These are phyloP conservation scores for Fusarium sp. DNA, from an alignment of 2,329 filamentous ascomycete species.

Conservation along the genomic window DNA sequence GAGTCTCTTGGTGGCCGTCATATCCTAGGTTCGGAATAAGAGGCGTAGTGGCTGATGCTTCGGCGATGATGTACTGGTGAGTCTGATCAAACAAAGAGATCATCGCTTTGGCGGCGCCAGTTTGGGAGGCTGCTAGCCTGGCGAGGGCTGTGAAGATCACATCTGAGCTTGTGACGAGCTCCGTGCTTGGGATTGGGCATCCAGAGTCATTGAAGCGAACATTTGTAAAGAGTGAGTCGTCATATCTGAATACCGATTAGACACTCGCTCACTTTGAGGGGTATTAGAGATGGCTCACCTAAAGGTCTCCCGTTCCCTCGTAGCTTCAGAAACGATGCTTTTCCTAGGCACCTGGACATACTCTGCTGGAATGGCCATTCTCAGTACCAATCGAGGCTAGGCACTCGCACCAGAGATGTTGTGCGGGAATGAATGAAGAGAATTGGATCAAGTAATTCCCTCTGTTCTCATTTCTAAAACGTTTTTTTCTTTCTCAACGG, in stretches of 20 bases:
- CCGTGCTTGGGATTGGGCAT: slow-evolving; percentile 36
- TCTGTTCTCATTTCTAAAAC: not conserved
- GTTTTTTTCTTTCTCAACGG: slow-evolving; percentile 1
- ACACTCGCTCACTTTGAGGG: not conserved
- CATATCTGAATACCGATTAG: slow-evolving; percentile 9
- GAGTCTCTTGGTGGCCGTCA: slow-evolving; percentile 13
- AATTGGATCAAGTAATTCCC: not conserved
- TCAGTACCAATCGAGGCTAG: not conserved
- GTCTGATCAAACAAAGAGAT: slow-evolving; percentile 64
- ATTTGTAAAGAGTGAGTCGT: slow-evolving; percentile 24
- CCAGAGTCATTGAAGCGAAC: slow-evolving; percentile 44
- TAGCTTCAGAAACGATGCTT: slow-evolving; percentile 40
- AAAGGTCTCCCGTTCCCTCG: slow-evolving; percentile 50
- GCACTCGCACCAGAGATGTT: not conserved
- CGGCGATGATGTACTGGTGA: slow-evolving; percentile 63
- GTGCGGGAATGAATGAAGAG: not conserved
- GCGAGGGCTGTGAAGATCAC: slow-evolving; percentile 60
- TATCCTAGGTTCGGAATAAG: slow-evolving; percentile 44
- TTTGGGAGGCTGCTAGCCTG: slow-evolving; percentile 59
- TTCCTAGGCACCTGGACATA: slow-evolving; percentile 19
- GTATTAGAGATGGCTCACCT: slow-evolving; percentile 33
- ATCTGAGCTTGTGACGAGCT: slow-evolving; percentile 50
- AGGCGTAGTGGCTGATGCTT: slow-evolving; percentile 58
- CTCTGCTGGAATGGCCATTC: slow-evolving; percentile 7
- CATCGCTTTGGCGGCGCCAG: slow-evolving; percentile 56